Base-by-base conservation (phyloP, 1,284 basidiomycete species). In the Mycosarcoma mackinlayi region DNA sequence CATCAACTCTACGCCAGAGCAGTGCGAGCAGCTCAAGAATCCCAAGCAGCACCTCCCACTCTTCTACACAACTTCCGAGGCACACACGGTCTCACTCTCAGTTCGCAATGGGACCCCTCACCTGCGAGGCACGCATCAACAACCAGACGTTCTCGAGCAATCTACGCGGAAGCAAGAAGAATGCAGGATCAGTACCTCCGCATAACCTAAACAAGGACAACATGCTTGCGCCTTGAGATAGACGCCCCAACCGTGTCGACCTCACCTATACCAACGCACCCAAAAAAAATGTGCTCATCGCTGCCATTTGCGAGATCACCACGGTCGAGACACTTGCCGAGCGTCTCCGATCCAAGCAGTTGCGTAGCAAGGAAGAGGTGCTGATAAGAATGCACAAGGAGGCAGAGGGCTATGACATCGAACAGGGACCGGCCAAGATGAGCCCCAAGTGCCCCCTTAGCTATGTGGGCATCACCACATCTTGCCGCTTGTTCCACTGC, bases 401-500 rank as follows among this genome's bases (percentile, higher is more conserved):
- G 24, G 73, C 76, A 8, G 63, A 68, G 24, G 80, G 81, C 31
- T 79, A 82, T 41, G 80, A 82, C n/a, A 75, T 82, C 41, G 64
- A 74, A 39, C 63, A 68, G 2, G 79, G 79, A 6, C 75, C 79
- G 3, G 71, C 75, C 2, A 78, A 74, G 3, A 66, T 82, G 52
- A 74, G 69, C 14, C 62, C 81, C 13, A 78, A 73, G 25, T 79
- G 78, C 27, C 80, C 80, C 90, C 85, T 98, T 57, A 94, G 92
- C 48, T 96, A 92, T 79, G 89, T 90, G 84, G 91, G 94, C 11
- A 90, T 99, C 59, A 86, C 84, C 25, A 91, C 88, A 0, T 95
- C 96, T 3, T 90, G 92, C 79, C 90, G 95, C 16, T 94, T 95
- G 0, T 86, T 85, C 13, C 85, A 87, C 65, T 98, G 96, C 81